Evolutionary conservation across 2,329 filamentous ascomycete genomes (phyloP).

Genomic region (Claviceps quebecensis): DNA sequence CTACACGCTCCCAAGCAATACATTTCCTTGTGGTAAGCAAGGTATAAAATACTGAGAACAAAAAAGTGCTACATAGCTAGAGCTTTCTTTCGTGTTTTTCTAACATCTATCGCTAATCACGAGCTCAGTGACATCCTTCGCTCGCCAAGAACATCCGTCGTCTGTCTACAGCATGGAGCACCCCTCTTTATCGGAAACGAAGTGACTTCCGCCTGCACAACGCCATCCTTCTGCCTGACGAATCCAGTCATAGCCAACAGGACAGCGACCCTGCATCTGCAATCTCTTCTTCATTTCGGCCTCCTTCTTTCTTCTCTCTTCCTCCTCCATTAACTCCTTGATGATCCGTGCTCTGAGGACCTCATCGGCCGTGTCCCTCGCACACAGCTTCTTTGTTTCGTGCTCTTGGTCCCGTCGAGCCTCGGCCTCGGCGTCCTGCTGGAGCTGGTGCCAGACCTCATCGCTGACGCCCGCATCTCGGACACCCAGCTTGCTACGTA

Average conservation of each 20-base stretch:
- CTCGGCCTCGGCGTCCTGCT: conserved; percentile 30
- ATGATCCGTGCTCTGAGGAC: conserved; percentile 24
- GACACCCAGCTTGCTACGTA: background rate
- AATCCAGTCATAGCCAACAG: conserved; percentile 46
- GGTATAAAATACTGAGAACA: no score
- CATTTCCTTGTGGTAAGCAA: no score
- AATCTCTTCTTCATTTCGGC: conserved; percentile 32
- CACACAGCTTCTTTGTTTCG: conserved; percentile 17
- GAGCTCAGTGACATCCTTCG: no score
- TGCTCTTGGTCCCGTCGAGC: conserved; percentile 24
- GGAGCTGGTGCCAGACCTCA: conserved; percentile 45
- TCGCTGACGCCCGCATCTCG: conserved; percentile 47
- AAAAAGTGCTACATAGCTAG: no score
- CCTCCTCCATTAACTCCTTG: conserved; percentile 22
- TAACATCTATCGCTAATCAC: no score
- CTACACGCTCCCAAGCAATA: no score
- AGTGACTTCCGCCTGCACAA: conserved; percentile 39
- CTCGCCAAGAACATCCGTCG: no score
- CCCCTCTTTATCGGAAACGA: background rate
- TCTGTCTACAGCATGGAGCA: no score
- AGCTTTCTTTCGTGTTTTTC: no score
- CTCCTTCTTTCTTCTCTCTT: conserved; percentile 24
- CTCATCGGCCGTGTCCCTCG: conserved; percentile 9
- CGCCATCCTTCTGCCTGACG: conserved; percentile 36
- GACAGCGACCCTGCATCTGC: conserved; percentile 38